Evolutionary conservation across 2,329 filamentous ascomycete genomes (phyloP), one percentile per base, ranked within the genome.

Genomic region (Phyllosticta citriasiana): DNA sequence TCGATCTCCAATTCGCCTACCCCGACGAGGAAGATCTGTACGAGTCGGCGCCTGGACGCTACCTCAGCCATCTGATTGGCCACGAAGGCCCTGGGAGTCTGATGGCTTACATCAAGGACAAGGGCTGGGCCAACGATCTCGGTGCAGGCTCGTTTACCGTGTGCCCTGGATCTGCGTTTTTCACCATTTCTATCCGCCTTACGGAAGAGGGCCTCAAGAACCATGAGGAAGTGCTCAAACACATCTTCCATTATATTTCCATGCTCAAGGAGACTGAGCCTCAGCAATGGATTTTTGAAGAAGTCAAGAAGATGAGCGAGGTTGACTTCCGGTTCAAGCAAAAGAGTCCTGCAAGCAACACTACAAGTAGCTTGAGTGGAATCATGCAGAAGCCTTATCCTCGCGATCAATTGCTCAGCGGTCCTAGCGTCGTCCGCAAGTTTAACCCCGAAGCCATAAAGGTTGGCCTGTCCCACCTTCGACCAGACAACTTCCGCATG

Each of bases 301-400:
- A 99, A 75, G 88, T 94, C 73, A 93, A 91, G 74, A 86, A 87
- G 40, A 86, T 97, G 77, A 87, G 89, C 53, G 92, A 97, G 66
- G 90, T 97, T 12, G 89, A 96, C 67, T 99, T 99, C 80, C 89
- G 88, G 66, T 99, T 96, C 76, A 90, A 87, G 74, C 90, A 97
- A 72, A 97, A 97, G 79, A 89, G 86, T 2, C 90, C 89, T 1
- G 91, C 93, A 1, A 94, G 88, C 71, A 84, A 88, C 27, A 97
- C 97, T 68, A 94, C 91, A 0, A 96, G 91, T 77, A 85, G 84
- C 63, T 85, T 91, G 65, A 91, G 88, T 70, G 85, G 88, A 19
- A 84, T 91, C 19, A 97, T 99, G 94, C 94, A 97, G 72, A 91
- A 89, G 73, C 88, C 89, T 1, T 78, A 95, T 53, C 91, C 91